Conservation (phyloP, 306 rosid species). For the Albizia julibrissin region DNA sequence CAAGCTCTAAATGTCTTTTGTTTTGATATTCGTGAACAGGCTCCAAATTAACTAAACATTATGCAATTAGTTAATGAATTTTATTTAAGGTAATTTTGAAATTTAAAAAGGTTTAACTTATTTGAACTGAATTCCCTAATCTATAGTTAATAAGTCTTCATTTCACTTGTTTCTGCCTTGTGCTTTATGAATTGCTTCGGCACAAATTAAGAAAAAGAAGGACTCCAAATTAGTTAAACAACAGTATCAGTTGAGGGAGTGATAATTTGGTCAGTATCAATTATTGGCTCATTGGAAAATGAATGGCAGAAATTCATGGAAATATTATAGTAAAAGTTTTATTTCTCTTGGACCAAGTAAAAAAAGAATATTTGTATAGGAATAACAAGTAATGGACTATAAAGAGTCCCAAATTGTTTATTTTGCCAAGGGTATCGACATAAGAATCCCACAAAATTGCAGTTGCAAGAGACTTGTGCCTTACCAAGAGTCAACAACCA, state of each 20-base stretch:
- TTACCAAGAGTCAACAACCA: background rate
- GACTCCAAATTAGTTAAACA: background rate
- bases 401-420: constrained; percentile 34
- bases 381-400: constrained; percentile 6
- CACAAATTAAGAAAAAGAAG: background rate
- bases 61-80: background rate
- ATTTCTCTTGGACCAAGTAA: constrained; percentile 11
- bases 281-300: background rate
- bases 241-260: background rate
- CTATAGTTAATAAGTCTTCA: too few species aligned
- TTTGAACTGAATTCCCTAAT: background rate
- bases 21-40: background rate
- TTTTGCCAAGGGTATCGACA: constrained; percentile 30
- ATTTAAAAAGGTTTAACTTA: background rate
- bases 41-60: background rate
- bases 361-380: background rate
- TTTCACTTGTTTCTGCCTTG: background rate
- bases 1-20: background rate
- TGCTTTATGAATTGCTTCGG: background rate
- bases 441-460: background rate
- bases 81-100: background rate
- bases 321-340: background rate
- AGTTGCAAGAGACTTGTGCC: background rate
- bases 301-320: background rate
- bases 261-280: background rate